Evolutionary conservation across 1,284 basidiomycete genomes (phyloP), one percentile per base, ranked within the genome.

Genomic region (Cutaneotrichosporon sp.): DNA sequence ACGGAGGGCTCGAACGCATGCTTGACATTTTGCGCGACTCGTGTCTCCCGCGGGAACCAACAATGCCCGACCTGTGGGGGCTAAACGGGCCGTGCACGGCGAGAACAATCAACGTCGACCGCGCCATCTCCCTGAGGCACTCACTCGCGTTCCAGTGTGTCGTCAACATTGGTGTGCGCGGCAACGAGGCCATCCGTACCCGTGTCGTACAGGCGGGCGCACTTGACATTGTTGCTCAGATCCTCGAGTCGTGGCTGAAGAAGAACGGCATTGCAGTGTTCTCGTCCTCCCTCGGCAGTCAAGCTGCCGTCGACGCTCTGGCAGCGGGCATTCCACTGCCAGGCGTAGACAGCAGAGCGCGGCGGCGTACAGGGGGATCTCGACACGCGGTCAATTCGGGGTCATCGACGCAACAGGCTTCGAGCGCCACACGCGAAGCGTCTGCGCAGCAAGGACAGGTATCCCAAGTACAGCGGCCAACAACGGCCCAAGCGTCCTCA

Each of bases 141-240:
- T 86, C 85, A 0, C 82, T 94, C 49, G 94, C 94, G 0, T 96
- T 99, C 70, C 93, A 97, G 69, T 97, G 91, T 69, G 86, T 97
- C 42, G 92, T 96, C 63, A 97, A 98, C 75, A 92, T 98, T 63
- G 94, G 96, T 43, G 93, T 99, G 0, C 81, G 94, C 36, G 96
- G 96, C n/a, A 90, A 85, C 60, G 94, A 98, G 72, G 82, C 83
- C 22, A 92, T 94, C 63, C 80, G 94, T 40, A 88, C 87, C 51
- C 80, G 93, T 4, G 93, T 98, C 18, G 96, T 98, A 3, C 91
- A 97, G 73, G 91, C 93, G 0, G 94, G 94, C 22, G 91, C 93
- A 2, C 80, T 98, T 17, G 90, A 96, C 56, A 88, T 97, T 35
- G 91, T 96, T 2, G 90, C 92, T 5, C 90, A 90, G 64, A 89